Conservation (phyloP, 306 rosid species). For the Pterocarpus macrocarpus region DNA sequence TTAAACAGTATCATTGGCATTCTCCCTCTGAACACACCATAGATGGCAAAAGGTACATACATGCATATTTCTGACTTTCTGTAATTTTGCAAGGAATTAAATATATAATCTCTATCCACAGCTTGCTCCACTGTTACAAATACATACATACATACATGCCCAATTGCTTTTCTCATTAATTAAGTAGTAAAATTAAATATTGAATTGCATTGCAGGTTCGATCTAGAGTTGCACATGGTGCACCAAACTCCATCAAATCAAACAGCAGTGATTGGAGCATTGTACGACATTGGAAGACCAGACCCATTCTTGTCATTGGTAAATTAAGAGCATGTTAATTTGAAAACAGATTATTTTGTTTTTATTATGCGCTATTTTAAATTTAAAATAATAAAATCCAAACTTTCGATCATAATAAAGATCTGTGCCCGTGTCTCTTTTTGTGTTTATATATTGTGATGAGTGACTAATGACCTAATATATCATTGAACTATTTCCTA, state of each 20-base stretch:
- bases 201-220: conserved; percentile 43
- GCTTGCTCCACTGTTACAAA: too few species aligned
- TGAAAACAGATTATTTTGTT: too few species aligned
- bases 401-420: too few species aligned
- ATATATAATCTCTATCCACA: too few species aligned
- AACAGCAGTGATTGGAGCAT: conserved; percentile 64
- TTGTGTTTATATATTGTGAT: not conserved
- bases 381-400: too few species aligned
- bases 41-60: conserved; percentile 57
- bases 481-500: not conserved
- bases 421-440: not conserved
- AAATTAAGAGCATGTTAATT: conserved; percentile 1
- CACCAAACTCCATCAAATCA: conserved; percentile 63
- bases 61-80: not conserved
- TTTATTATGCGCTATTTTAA: too few species aligned
- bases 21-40: conserved; percentile 81
- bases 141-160: too few species aligned
- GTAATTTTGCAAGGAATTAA: too few species aligned
- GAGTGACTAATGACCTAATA: not conserved
- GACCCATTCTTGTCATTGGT: conserved; percentile 69
- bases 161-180: not conserved
- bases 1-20: conserved; percentile 85
- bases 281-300: conserved; percentile 60
- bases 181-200: not conserved
- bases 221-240: conserved; percentile 75